phyloP scores from a whole-genome alignment of 345 rosid species.

The Physaria fendleri region DNA sequence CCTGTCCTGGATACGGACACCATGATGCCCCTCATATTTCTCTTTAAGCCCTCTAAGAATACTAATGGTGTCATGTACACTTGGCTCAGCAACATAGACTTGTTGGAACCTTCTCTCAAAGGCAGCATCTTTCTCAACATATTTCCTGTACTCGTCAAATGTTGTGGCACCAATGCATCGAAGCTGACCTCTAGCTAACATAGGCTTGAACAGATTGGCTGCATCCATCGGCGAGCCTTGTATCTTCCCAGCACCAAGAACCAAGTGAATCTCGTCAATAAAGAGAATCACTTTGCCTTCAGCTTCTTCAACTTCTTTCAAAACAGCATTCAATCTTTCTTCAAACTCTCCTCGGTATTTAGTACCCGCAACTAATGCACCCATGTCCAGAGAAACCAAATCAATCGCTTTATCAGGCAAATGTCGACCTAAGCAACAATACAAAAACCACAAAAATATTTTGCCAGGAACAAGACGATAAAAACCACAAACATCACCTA shows the following conservation, averaged over 20 bases:
- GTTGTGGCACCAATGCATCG: constrained; percentile 97
- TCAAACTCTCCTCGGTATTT: constrained; percentile 90
- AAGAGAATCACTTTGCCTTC: constrained; percentile 89
- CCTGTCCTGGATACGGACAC: constrained; percentile 84
- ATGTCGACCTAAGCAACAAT: constrained; percentile 50
- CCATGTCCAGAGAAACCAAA: constrained; percentile 84
- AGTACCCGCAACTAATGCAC: constrained; percentile 79
- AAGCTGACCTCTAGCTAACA: constrained; percentile 95
- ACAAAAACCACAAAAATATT: constrained; percentile 5
- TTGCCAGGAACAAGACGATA: not conserved
- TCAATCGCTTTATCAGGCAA: constrained; percentile 89
- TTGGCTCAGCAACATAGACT: constrained; percentile 90
- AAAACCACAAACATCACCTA: not conserved
- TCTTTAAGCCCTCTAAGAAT: constrained; percentile 91
- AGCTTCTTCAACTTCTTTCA: constrained; percentile 94
- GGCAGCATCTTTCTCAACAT: constrained; percentile 96
- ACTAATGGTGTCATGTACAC: constrained; percentile 72
- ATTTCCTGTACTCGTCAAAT: constrained; percentile 81
- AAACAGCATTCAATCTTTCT: constrained; percentile 69
- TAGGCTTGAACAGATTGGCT: constrained; percentile 87
- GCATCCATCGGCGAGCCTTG: constrained; percentile 99
- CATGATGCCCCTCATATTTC: constrained; percentile 92
- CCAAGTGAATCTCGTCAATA: constrained; percentile 91
- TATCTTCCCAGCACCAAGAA: constrained; percentile 80
- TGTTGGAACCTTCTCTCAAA: constrained; percentile 92